Evolutionary conservation across 768 basidiomycete species (phyloP).

Genomic region (Rhodocollybia butyracea): DNA sequence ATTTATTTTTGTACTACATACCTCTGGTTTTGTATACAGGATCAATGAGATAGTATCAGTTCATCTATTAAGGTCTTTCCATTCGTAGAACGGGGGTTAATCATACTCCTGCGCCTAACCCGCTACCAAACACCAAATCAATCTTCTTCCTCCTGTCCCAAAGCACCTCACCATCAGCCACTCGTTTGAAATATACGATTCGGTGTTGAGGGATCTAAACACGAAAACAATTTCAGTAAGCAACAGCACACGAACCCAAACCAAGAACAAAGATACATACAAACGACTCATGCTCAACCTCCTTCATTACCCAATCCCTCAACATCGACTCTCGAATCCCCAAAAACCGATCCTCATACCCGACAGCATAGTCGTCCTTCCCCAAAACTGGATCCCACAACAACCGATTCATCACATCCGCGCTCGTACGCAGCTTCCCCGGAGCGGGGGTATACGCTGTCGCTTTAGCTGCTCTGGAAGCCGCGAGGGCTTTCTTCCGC

Average conservation of each 20-base stretch:
- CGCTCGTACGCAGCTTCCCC: slow-evolving; percentile 17
- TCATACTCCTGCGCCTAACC: slow-evolving; percentile 6
- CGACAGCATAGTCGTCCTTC: slow-evolving; percentile 15
- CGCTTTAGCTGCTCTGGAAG: background rate
- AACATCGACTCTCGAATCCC: slow-evolving; percentile 17
- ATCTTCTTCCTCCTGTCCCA: slow-evolving; percentile 19
- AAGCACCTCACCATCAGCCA: slow-evolving; percentile 11
- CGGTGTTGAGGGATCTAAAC: slow-evolving; percentile 21
- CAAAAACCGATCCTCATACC: slow-evolving; percentile 21
- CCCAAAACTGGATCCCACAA: slow-evolving; percentile 18
- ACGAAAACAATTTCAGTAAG: background rate
- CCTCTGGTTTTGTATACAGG: too few species aligned
- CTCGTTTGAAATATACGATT: slow-evolving; percentile 18
- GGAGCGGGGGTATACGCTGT: background rate
- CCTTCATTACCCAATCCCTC: slow-evolving; percentile 15
- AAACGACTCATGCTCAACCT: slow-evolving; percentile 21
- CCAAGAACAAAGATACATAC: slow-evolving; percentile 7
- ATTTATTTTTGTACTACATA: too few species aligned
- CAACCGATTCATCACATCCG: slow-evolving; percentile 19
- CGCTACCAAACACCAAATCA: slow-evolving; percentile 20
- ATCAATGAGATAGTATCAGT: too few species aligned
- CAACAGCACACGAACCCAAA: background rate
- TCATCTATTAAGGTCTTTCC: too few species aligned
- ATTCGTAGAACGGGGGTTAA: too few species aligned
- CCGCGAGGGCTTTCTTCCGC: background rate